These are phyloP conservation scores for Aspergillus pseudoviridinutans DNA, from an alignment of 2,329 filamentous ascomycete species.

Conservation along the genomic window DNA sequence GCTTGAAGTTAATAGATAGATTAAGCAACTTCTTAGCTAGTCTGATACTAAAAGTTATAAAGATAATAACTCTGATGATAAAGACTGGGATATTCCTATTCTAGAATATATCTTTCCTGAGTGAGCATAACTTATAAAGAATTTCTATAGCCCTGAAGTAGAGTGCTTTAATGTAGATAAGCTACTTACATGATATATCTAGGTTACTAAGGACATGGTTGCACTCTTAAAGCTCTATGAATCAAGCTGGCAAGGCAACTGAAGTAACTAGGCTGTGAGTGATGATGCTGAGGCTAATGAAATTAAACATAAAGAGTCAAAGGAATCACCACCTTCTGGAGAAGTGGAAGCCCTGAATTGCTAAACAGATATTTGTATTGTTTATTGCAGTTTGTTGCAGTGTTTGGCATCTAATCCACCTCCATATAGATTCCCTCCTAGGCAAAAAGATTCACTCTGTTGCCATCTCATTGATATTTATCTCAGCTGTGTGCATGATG, in stretches of 20 bases:
- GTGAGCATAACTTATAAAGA: slow-evolving; percentile 20
- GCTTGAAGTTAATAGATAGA: slow-evolving; percentile 22
- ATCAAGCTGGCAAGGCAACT: slow-evolving; percentile 20
- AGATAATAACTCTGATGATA: slow-evolving; percentile 65
- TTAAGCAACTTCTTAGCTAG: slow-evolving; percentile 22
- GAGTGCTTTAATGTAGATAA: slow-evolving; percentile 23
- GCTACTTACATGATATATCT: slow-evolving; percentile 22
- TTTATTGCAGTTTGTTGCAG: slow-evolving; percentile 22
- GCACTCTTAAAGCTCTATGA: slow-evolving; percentile 20
- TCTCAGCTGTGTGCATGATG: slow-evolving; percentile 14
- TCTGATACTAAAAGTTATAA: slow-evolving; percentile 62
- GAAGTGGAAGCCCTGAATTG: slow-evolving; percentile 14
- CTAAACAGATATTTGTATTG: slow-evolving; percentile 23
- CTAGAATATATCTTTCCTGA: slow-evolving; percentile 21
- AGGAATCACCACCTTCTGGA: slow-evolving; percentile 12
- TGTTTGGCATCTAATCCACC: slow-evolving; percentile 19
- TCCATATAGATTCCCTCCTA: slow-evolving; percentile 21
- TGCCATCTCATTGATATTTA: slow-evolving; percentile 21
- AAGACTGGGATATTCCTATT: slow-evolving; percentile 62
- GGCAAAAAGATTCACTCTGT: slow-evolving; percentile 21
- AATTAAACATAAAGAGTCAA: slow-evolving; percentile 6
- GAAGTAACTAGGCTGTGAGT: slow-evolving; percentile 18
- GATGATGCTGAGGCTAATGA: not conserved
- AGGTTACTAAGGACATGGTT: slow-evolving; percentile 28
- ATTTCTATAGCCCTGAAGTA: slow-evolving; percentile 22